These are phyloP conservation scores for Zymoseptoria pseudotritici DNA, from an alignment of 2,329 filamentous ascomycete genomes.

Conservation along the genomic window DNA sequence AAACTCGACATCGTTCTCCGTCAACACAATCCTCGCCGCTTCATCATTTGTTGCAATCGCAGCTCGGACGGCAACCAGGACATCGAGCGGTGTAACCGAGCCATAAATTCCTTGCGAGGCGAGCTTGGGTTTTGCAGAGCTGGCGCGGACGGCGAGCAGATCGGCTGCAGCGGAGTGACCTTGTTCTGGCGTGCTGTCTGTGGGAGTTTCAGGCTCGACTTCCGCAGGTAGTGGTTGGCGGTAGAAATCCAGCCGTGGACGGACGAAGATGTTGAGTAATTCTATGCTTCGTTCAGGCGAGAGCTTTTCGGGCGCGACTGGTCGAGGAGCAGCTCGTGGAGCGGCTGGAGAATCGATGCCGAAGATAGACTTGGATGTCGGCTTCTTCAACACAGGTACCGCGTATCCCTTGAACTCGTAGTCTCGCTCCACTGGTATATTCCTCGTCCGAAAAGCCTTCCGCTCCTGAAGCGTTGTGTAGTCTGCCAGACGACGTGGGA, in stretches of 20 bases:
- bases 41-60: slow-evolving; percentile 46
- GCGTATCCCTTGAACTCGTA: slow-evolving; percentile 31
- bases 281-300: slow-evolving; percentile 39
- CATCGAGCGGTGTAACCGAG: slow-evolving; percentile 48
- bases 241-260: slow-evolving; percentile 41
- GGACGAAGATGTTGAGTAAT: slow-evolving; percentile 43
- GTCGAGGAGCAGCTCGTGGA: not conserved
- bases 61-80: slow-evolving; percentile 42
- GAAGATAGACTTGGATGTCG: not conserved
- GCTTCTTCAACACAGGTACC: not conserved
- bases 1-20: slow-evolving; percentile 46
- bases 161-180: slow-evolving; percentile 21
- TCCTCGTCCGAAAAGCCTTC: slow-evolving; percentile 38
- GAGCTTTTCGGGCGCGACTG: slow-evolving; percentile 33
- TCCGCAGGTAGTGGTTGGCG: slow-evolving; percentile 32
- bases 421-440: slow-evolving; percentile 41
- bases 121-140: slow-evolving; percentile 7
- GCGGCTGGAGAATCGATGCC: not conserved
- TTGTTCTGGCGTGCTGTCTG: slow-evolving; percentile 8
- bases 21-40: slow-evolving; percentile 43
- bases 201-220: slow-evolving; percentile 2
- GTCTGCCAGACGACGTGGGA: slow-evolving; percentile 44
- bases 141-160: slow-evolving; percentile 22
- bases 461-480: slow-evolving; percentile 44
- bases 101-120: slow-evolving; percentile 41